A percentile compares a stretch with the other conserved stretches of the same genome.
Evolutionary conservation across 140 eudicot genomes (phyloP).

Genomic region (Oenanthe javanica): DNA sequence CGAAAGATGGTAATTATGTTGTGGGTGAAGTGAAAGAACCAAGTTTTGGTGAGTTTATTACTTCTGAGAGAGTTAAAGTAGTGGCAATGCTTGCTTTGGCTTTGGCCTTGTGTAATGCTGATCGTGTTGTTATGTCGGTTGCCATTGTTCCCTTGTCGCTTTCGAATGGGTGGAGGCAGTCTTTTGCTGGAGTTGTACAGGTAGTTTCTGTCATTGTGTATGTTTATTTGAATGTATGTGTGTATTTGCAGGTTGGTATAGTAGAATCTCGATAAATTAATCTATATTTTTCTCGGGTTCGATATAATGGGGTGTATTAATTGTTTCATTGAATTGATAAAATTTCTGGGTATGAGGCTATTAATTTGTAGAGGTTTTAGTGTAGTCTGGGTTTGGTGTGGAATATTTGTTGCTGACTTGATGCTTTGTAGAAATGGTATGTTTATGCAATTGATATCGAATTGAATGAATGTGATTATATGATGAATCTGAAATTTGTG

Average conservation of each 20-base stretch:
- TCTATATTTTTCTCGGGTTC: neutral
- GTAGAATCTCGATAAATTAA: neutral
- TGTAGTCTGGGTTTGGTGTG: neutral
- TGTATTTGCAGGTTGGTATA: neutral
- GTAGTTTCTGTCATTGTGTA: slow-evolving; percentile 16
- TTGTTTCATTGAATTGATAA: neutral
- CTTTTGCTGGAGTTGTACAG: slow-evolving; percentile 99
- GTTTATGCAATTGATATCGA: neutral
- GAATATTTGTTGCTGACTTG: neutral
- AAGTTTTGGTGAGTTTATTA: slow-evolving; percentile 65
- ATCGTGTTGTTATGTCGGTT: slow-evolving; percentile 96
- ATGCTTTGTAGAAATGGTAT: neutral
- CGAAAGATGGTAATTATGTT: slow-evolving; percentile 26
- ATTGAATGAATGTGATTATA: neutral
- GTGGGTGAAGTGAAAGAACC: slow-evolving; percentile 29
- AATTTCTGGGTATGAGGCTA: neutral
- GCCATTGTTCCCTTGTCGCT: slow-evolving; percentile 81
- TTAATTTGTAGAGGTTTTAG: neutral
- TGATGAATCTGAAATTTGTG: neutral
- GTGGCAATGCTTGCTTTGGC: slow-evolving; percentile 94
- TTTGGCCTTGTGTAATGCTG: slow-evolving; percentile 87
- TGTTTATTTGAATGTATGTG: neutral
- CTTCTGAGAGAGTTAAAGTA: slow-evolving; percentile 95
- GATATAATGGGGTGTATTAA: neutral
- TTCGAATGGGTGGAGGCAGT: slow-evolving; percentile 70